Evolutionary conservation across 495 filamentous ascomycete genomes (phyloP).

Genomic region (Lasiosphaeria ovina): DNA sequence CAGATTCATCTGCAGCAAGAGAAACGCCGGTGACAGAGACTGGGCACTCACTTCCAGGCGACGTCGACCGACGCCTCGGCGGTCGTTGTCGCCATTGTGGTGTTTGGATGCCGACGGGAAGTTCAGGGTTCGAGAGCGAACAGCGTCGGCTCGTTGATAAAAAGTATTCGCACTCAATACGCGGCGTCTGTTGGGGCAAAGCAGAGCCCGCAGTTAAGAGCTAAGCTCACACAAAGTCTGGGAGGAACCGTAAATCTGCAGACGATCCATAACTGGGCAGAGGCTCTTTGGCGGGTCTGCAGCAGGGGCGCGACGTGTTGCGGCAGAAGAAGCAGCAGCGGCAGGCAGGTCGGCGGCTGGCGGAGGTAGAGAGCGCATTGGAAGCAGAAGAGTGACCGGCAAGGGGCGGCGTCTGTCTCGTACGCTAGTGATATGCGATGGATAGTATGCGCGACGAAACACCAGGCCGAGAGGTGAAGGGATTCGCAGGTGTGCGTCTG

Average conservation of each 20-base stretch:
- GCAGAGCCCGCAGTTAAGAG: conserved; percentile 14
- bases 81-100: conserved; percentile 20
- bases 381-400: conserved; percentile 11
- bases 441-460: conserved; percentile 12
- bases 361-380: conserved; percentile 32
- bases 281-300: conserved; percentile 19
- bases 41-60: conserved; percentile 28
- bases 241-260: conserved; percentile 19
- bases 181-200: not conserved
- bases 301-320: conserved; percentile 27
- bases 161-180: not conserved
- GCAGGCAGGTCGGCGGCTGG: conserved; percentile 16
- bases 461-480: conserved; percentile 3
- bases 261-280: conserved; percentile 33
- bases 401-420: conserved; percentile 3
- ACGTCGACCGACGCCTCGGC: conserved; percentile 20
- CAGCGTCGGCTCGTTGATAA: not conserved
- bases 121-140: not conserved
- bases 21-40: not conserved
- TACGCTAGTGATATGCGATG: conserved; percentile 5
- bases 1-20: no score
- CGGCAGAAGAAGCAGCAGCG: conserved; percentile 5
- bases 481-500: conserved; percentile 1
- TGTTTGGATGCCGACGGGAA: not conserved
- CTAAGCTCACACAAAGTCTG: conserved; percentile 26